These are phyloP conservation scores for Alternaria alternata DNA, from an alignment of 2,329 filamentous ascomycete genomes.

Conservation along the genomic window DNA sequence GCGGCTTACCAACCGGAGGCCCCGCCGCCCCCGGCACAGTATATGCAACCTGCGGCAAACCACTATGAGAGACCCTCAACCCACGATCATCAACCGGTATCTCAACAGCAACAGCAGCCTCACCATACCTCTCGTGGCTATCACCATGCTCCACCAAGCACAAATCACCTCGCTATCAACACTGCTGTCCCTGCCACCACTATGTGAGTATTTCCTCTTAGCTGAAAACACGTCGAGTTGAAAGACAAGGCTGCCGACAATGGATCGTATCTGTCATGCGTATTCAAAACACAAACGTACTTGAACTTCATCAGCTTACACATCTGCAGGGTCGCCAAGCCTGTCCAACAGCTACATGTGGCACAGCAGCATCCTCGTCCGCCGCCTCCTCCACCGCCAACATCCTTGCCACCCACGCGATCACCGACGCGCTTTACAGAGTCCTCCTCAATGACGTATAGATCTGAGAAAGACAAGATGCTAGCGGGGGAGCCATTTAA, in stretches of 20 bases:
- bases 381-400: conserved; percentile 26
- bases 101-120: conserved; percentile 33
- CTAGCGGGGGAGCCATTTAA: conserved; percentile 79
- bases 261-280: not conserved
- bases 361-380: conserved; percentile 36
- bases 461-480: conserved; percentile 91
- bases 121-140: conserved; percentile 44
- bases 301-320: conserved; percentile 2
- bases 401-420: conserved; percentile 30
- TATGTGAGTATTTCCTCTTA: conserved; percentile 10
- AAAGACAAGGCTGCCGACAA: not conserved
- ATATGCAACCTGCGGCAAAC: conserved; percentile 28
- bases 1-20: conserved; percentile 33
- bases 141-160: conserved; percentile 40
- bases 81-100: conserved; percentile 33
- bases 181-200: conserved; percentile 23
- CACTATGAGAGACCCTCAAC: conserved; percentile 32
- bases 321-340: conserved; percentile 47
- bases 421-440: conserved; percentile 34
- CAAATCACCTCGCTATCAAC: conserved; percentile 36
- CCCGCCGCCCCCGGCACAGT: conserved; percentile 25
- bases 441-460: conserved; percentile 45
- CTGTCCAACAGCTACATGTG: conserved; percentile 43
- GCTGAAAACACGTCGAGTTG: not conserved
- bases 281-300: not conserved